These are phyloP conservation scores for Chenopodium album DNA, from an alignment of 148 eudicot genomes.

Conservation along the genomic window DNA sequence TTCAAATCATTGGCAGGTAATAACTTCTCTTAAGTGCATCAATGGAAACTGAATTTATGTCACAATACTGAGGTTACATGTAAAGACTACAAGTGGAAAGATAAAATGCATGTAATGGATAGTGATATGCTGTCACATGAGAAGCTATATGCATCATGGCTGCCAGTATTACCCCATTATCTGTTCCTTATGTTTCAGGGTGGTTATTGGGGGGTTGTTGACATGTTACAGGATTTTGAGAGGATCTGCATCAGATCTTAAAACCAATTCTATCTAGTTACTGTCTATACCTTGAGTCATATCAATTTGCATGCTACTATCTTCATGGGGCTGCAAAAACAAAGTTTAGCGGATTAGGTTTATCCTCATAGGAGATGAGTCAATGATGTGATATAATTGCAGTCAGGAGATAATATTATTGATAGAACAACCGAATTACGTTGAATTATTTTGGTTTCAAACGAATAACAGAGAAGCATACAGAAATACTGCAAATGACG, in stretches of 20 bases:
- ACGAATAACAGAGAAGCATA: neutral
- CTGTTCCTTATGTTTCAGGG: neutral
- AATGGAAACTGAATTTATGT: neutral
- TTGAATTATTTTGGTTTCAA: neutral
- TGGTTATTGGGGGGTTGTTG: neutral
- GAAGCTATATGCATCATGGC: neutral
- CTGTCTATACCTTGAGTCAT: constrained; percentile 34
- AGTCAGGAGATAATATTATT: neutral
- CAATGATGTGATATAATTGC: neutral
- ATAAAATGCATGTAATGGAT: neutral
- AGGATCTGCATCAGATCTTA: neutral
- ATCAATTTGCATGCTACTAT: constrained; percentile 26
- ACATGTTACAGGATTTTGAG: neutral
- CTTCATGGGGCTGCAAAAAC: constrained; percentile 26
- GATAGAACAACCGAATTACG: neutral
- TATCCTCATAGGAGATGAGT: neutral
- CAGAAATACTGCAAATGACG: neutral
- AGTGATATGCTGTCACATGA: neutral
- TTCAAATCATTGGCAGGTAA: neutral
- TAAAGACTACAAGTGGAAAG: neutral
- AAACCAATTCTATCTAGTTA: neutral
- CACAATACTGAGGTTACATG: neutral
- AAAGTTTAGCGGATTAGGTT: neutral
- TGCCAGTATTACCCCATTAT: neutral
- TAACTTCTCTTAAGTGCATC: neutral